Evolutionary conservation across 352 stramenopile genomes (phyloP).

Genomic region (Globisporangium emineosum): DNA sequence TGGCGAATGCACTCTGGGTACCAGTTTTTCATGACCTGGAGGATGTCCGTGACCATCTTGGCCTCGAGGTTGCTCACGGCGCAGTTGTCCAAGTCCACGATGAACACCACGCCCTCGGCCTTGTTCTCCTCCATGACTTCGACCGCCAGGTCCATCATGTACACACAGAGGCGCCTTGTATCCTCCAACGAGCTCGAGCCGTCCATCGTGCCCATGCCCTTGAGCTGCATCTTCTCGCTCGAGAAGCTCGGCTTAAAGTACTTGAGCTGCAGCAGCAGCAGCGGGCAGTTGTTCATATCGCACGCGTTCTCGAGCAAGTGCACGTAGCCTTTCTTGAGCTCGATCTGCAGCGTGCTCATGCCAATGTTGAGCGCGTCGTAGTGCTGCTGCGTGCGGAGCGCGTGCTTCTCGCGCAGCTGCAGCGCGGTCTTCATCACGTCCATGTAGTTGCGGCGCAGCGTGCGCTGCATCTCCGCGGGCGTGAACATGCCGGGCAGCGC

Average conservation of each 20-base stretch:
- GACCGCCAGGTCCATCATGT: slow-evolving; percentile 73
- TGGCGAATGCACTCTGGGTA: slow-evolving; percentile 63
- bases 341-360: slow-evolving; percentile 49
- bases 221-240: slow-evolving; percentile 53
- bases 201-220: slow-evolving; percentile 49
- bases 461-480: slow-evolving; percentile 46
- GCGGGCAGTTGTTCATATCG: slow-evolving; percentile 45
- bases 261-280: slow-evolving; percentile 59
- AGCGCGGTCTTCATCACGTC: slow-evolving; percentile 71
- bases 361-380: slow-evolving; percentile 67
- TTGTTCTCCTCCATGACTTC: slow-evolving; percentile 69
- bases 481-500: slow-evolving; percentile 63
- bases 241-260: slow-evolving; percentile 65
- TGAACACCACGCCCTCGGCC: slow-evolving; percentile 60
- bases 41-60: slow-evolving; percentile 61
- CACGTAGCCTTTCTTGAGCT: slow-evolving; percentile 75
- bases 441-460: slow-evolving; percentile 52
- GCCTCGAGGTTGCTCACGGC: slow-evolving; percentile 48
- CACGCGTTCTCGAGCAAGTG: slow-evolving; percentile 59
- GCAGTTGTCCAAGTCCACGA: slow-evolving; percentile 60
- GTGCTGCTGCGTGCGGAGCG: slow-evolving; percentile 37
- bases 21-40: slow-evolving; percentile 55
- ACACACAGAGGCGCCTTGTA: slow-evolving; percentile 61
- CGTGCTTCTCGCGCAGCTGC: slow-evolving; percentile 69
- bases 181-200: slow-evolving; percentile 67